phyloP scores from a whole-genome alignment of 495 filamentous ascomycete species.

The Daldinia vernicosa region DNA sequence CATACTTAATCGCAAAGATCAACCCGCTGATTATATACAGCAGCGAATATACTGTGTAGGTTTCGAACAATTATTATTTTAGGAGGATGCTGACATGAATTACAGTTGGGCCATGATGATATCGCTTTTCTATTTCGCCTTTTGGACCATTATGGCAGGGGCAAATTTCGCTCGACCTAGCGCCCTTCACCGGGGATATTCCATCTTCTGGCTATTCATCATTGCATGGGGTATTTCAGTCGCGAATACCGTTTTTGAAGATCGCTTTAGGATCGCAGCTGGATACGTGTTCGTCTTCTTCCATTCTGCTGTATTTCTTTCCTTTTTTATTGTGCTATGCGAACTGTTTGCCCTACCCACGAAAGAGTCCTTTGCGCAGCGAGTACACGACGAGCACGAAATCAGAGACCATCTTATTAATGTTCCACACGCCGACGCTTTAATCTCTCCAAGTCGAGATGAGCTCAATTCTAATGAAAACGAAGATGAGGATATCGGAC shows the following conservation, averaged over 20 bases:
- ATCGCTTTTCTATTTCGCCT: slow-evolving; percentile 77
- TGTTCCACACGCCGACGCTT: slow-evolving; percentile 45
- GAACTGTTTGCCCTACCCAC: slow-evolving; percentile 82
- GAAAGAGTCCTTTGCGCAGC: slow-evolving; percentile 69
- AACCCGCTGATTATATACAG: slow-evolving; percentile 91
- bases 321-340: slow-evolving; percentile 74
- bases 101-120: slow-evolving; percentile 82
- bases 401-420: slow-evolving; percentile 50
- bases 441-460: slow-evolving; percentile 42
- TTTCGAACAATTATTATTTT: slow-evolving; percentile 12
- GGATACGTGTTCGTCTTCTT: slow-evolving; percentile 87
- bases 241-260: slow-evolving; percentile 74
- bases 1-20: slow-evolving; percentile 78
- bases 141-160: slow-evolving; percentile 86
- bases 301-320: slow-evolving; percentile 76
- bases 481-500: slow-evolving; percentile 57
- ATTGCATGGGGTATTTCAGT: slow-evolving; percentile 78
- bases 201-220: slow-evolving; percentile 82
- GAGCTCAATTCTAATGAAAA: slow-evolving; percentile 48
- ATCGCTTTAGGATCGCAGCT: slow-evolving; percentile 73
- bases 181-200: slow-evolving; percentile 83
- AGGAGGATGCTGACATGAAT: slow-evolving; percentile 32
- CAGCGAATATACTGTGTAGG: slow-evolving; percentile 79
- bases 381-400: slow-evolving; percentile 58
- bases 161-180: slow-evolving; percentile 85